Conservation (phyloP, 2,329 filamentous ascomycete species). For the Aspergillus flavus region DNA sequence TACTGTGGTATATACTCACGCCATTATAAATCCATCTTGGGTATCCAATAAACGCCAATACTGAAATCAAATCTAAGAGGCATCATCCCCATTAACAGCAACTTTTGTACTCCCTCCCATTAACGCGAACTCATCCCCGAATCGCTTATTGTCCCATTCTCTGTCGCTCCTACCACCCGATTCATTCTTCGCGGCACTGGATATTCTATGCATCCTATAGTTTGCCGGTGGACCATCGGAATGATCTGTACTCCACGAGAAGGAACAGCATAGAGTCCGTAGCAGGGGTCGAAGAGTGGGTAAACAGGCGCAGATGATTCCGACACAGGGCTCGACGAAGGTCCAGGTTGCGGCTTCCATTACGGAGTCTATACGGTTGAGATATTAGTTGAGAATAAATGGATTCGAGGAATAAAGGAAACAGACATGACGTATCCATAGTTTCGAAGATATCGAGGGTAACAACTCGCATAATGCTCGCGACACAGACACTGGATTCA, state of each 20-base stretch:
- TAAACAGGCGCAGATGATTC: constrained; percentile 8
- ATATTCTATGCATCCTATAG: constrained; percentile 1
- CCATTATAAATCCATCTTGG: background rate
- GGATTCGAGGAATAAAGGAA: too few species aligned
- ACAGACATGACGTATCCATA: background rate
- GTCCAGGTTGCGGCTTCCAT: constrained; percentile 9
- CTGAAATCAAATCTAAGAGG: background rate
- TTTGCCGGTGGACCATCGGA: background rate
- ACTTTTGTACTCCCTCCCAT: background rate
- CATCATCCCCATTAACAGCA: background rate
- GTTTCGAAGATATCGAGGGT: constrained; percentile 1
- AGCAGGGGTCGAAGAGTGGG: constrained; percentile 5
- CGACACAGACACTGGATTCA: constrained; percentile 1
- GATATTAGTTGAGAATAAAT: background rate
- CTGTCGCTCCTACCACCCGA: background rate
- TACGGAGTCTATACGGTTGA: background rate
- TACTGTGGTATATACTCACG: background rate
- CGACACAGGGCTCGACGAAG: constrained; percentile 5
- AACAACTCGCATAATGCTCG: constrained; percentile 5
- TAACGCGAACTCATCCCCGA: constrained; percentile 2
- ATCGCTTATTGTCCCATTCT: background rate
- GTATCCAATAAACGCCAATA: background rate
- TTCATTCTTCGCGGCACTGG: background rate
- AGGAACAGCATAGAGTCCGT: background rate
- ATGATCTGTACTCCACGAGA: constrained; percentile 1